These are phyloP conservation scores for Aspergillus fumigatus DNA, from an alignment of 2,329 filamentous ascomycete genomes.

Conservation along the genomic window DNA sequence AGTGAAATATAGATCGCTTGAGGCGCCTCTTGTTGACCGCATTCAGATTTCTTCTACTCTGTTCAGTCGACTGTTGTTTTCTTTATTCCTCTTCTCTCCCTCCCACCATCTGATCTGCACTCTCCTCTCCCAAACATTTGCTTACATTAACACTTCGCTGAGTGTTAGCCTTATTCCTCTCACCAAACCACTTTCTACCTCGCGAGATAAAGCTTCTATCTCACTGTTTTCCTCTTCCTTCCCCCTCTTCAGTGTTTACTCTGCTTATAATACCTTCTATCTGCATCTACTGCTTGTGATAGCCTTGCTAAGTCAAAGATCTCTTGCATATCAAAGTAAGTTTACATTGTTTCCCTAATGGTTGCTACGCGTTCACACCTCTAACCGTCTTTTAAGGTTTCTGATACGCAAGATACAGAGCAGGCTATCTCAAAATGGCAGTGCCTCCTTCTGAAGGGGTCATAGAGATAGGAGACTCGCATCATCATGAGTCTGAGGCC, in stretches of 20 bases:
- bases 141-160: background rate
- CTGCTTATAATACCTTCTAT: background rate
- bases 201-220: background rate
- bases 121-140: background rate
- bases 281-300: constrained; percentile 1
- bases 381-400: background rate
- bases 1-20: background rate
- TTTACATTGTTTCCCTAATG: background rate
- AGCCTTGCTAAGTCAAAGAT: background rate
- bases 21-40: background rate
- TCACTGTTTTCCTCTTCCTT: background rate
- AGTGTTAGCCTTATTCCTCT: background rate
- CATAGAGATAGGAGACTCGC: constrained; percentile 20
- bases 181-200: background rate
- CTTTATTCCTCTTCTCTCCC: constrained; percentile 3
- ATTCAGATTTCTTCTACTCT: background rate
- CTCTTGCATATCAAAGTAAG: background rate
- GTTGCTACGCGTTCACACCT: background rate
- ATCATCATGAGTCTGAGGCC: constrained; percentile 25
- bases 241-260: background rate
- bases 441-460: constrained; percentile 20
- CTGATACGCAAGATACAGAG: background rate
- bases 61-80: constrained; percentile 3
- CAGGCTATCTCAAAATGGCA: constrained; percentile 2
- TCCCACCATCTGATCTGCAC: constrained; percentile 2